phyloP scores from a whole-genome alignment of 208 protist genomes.

The Acanthamoeba sp. region DNA sequence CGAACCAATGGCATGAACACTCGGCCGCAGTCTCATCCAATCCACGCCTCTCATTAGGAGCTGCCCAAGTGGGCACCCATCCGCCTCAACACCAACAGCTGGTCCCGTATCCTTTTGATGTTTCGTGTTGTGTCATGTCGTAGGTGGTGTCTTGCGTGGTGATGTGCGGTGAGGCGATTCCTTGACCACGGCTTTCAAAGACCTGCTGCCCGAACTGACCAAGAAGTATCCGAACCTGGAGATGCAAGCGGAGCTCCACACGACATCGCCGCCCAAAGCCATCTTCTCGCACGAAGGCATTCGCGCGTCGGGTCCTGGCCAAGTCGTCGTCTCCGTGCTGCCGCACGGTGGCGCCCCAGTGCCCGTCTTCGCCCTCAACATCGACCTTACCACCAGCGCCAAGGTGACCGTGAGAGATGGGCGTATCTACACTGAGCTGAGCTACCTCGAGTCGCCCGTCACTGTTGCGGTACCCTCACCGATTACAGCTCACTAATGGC shows the following conservation, averaged over 20 bases:
- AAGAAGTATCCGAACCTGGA: constrained; percentile 52
- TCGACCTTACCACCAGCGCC: not conserved
- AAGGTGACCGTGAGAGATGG: not conserved
- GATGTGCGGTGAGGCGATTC: too few species aligned
- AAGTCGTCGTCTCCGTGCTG: not conserved
- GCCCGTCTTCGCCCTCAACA: constrained; percentile 14
- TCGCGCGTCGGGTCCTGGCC: not conserved
- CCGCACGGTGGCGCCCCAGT: not conserved
- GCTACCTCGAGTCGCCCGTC: not conserved
- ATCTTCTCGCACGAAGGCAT: constrained; percentile 8
- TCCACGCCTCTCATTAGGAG: not conserved
- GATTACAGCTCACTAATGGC: not conserved
- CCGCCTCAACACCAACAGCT: constrained; percentile 49
- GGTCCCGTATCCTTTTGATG: not conserved
- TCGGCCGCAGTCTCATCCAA: too few species aligned
- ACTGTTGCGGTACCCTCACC: not conserved
- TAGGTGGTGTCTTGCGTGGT: too few species aligned
- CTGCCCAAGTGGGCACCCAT: constrained; percentile 16
- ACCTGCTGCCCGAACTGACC: not conserved
- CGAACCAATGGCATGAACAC: not conserved
- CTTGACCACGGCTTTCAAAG: too few species aligned
- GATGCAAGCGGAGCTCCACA: not conserved
- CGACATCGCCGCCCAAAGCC: not conserved
- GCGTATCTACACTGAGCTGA: not conserved
- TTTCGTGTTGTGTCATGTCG: too few species aligned